Conservation (phyloP, 2,329 filamentous ascomycete genomes). For the Cercospora sp. region DNA sequence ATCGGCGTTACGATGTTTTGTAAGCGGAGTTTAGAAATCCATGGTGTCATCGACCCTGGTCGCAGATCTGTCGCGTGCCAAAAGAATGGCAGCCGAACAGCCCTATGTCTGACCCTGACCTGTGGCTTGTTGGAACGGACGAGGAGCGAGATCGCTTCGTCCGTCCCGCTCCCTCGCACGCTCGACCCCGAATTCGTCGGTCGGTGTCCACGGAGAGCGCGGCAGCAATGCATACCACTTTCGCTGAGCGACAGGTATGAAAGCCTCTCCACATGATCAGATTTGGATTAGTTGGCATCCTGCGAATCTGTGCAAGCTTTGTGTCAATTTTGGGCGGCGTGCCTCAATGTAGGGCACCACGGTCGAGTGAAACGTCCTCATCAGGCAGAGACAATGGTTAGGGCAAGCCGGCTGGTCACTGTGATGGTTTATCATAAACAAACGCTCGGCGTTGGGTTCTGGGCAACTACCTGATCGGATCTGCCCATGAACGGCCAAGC, state of each 20-base stretch:
- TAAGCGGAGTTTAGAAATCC: constrained; percentile 13
- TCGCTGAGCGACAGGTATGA: background rate
- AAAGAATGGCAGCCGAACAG: background rate
- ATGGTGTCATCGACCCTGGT: background rate
- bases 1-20: constrained; percentile 5
- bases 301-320: background rate
- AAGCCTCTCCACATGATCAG: background rate
- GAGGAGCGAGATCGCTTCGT: background rate
- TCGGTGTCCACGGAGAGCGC: constrained; percentile 8
- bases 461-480: background rate
- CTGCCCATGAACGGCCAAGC: background rate
- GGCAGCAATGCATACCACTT: background rate
- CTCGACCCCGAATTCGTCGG: background rate
- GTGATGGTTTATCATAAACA: background rate
- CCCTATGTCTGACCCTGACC: background rate
- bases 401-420: background rate
- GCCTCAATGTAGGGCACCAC: background rate
- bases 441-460: background rate
- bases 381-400: background rate
- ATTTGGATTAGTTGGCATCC: background rate
- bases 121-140: background rate
- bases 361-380: background rate
- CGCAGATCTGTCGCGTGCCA: constrained; percentile 6
- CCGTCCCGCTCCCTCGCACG: background rate
- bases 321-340: background rate